Percentiles rank a stretch among this genome's conserved stretches.
These are phyloP conservation scores for Arthrocladium fulminans DNA, from an alignment of 2,329 filamentous ascomycete species.

Conservation along the genomic window DNA sequence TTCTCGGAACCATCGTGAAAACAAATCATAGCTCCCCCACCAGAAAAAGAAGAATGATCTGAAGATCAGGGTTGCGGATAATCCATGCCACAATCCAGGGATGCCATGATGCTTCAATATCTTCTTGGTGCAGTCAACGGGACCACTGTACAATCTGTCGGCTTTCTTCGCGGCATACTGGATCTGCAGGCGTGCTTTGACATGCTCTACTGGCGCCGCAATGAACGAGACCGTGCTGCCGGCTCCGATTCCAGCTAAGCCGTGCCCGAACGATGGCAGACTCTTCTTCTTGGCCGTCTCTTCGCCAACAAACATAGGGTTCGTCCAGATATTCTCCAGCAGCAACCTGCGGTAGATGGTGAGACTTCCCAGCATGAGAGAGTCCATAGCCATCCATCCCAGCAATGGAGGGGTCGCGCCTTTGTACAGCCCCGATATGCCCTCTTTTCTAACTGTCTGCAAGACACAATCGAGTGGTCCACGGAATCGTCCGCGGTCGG, in stretches of 20 bases:
- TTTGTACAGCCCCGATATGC: slow-evolving; percentile 80
- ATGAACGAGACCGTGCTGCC: slow-evolving; percentile 87
- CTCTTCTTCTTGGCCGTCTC: slow-evolving; percentile 18
- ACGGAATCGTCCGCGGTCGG: slow-evolving; percentile 63
- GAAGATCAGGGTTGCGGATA: slow-evolving; percentile 78
- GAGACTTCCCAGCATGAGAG: slow-evolving; percentile 79
- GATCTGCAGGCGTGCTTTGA: slow-evolving; percentile 88
- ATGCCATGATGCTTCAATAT: slow-evolving; percentile 58
- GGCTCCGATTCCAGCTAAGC: slow-evolving; percentile 75
- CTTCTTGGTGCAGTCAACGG: slow-evolving; percentile 71
- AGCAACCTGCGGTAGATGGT: slow-evolving; percentile 81
- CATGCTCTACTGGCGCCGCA: slow-evolving; percentile 86
- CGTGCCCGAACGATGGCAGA: slow-evolving; percentile 72
- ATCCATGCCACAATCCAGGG: slow-evolving; percentile 72
- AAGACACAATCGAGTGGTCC: slow-evolving; percentile 79
- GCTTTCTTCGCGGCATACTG: slow-evolving; percentile 78
- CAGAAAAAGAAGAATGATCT: slow-evolving; percentile 93
- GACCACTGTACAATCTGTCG: slow-evolving; percentile 72
- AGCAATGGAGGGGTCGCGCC: slow-evolving; percentile 84
- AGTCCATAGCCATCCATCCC: slow-evolving; percentile 99
- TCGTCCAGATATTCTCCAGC: slow-evolving; percentile 66
- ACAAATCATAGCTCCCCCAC: slow-evolving; percentile 91
- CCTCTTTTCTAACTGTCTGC: slow-evolving; percentile 79
- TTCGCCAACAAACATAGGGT: slow-evolving; percentile 32
- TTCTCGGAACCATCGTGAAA: slow-evolving; percentile 59